A percentile compares a stretch with the other conserved stretches of the same genome.
Conservation (phyloP, 768 basidiomycete species). For the Boletus reticuloceps region DNA sequence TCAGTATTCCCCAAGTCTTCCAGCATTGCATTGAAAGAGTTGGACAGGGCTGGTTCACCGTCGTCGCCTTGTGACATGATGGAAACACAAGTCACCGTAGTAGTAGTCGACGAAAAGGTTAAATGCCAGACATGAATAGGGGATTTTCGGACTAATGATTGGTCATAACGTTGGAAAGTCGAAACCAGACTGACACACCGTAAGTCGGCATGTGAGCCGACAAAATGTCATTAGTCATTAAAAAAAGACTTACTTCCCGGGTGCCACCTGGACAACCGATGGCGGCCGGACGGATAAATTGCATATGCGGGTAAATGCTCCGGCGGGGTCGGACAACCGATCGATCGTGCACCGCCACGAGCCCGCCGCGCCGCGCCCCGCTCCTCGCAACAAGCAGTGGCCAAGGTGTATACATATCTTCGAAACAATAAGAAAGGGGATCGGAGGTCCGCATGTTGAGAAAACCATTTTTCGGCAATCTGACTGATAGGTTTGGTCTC, state of each 20-base stretch:
- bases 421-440: too few relatives aligned
- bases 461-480: too few relatives aligned
- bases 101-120: neutral
- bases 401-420: too few relatives aligned
- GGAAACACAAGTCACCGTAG: neutral
- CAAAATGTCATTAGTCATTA: constrained; percentile 7
- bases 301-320: too few relatives aligned
- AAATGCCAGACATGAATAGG: constrained; percentile 7
- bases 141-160: constrained; percentile 12
- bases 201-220: neutral
- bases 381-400: too few relatives aligned
- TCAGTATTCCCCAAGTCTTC: constrained; percentile 13
- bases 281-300: too few relatives aligned
- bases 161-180: neutral
- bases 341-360: neutral
- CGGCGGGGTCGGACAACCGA: too few relatives aligned
- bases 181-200: neutral
- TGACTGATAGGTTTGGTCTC: too few relatives aligned
- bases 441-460: too few relatives aligned
- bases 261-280: too few relatives aligned
- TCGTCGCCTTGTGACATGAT: constrained; percentile 9
- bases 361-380: neutral
- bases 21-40: constrained; percentile 3
- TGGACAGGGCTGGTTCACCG: neutral
- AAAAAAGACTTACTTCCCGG: neutral